Evolutionary conservation across 371 early-diverging fungal species (phyloP).

Genomic region (Neoconidiobolus thromboides): DNA sequence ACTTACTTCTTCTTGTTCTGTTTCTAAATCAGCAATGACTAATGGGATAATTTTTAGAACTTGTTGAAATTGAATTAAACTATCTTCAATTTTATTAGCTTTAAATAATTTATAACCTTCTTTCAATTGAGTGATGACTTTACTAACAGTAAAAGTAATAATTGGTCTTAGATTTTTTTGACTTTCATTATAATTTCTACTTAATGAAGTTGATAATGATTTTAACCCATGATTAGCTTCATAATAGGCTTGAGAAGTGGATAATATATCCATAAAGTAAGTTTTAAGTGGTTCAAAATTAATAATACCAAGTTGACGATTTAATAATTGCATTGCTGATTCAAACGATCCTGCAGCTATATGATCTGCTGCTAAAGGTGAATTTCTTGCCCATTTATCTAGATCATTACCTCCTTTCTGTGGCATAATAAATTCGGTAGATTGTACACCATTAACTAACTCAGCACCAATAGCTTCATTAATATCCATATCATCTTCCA

Average conservation of each 20-base stretch:
- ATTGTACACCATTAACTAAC: slow-evolving; percentile 32
- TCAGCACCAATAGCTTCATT: slow-evolving; percentile 36
- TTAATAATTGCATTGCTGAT: slow-evolving; percentile 79
- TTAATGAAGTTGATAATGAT: slow-evolving; percentile 32
- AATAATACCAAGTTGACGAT: slow-evolving; percentile 69
- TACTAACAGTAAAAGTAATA: slow-evolving; percentile 25
- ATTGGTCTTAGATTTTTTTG: slow-evolving; percentile 31
- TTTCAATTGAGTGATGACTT: slow-evolving; percentile 36
- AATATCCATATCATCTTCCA: slow-evolving; percentile 38
- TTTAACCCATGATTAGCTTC: slow-evolving; percentile 37
- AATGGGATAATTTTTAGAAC: slow-evolving; percentile 56
- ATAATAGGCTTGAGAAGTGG: slow-evolving; percentile 47
- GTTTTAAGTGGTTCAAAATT: slow-evolving; percentile 80
- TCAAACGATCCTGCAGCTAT: slow-evolving; percentile 87
- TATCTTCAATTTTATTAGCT: slow-evolving; percentile 51
- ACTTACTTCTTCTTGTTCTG: slow-evolving; percentile 46
- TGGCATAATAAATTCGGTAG: slow-evolving; percentile 46
- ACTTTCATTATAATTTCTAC: slow-evolving; percentile 34
- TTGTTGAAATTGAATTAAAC: slow-evolving; percentile 45
- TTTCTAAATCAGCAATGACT: slow-evolving; percentile 26
- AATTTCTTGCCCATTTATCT: slow-evolving; percentile 63
- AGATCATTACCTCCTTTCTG: slow-evolving; percentile 45
- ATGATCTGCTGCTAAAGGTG: slow-evolving; percentile 67
- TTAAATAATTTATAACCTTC: slow-evolving; percentile 60
- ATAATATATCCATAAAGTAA: slow-evolving; percentile 59